phyloP scores from a whole-genome alignment of 805 yeast species.

The Starmerella apis region DNA sequence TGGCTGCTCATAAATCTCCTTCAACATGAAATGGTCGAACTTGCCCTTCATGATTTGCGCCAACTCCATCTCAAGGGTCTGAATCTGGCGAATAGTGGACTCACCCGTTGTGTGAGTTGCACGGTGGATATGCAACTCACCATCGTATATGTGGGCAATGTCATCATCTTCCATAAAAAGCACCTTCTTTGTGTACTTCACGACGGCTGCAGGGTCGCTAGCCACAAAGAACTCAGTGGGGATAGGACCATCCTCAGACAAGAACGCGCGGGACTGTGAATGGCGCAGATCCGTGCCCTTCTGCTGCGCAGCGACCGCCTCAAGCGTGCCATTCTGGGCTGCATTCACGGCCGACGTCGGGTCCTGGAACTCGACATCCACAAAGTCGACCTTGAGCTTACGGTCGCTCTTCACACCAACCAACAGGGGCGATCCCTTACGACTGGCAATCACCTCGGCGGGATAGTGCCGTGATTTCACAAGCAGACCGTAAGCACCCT shows the following conservation, averaged over 20 bases:
- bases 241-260: conserved; percentile 89
- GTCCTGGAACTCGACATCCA: conserved; percentile 94
- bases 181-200: conserved; percentile 95
- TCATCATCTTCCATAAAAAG: conserved; percentile 95
- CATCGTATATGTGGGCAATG: conserved; percentile 95
- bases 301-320: conserved; percentile 46
- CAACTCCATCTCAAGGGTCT: conserved; percentile 91
- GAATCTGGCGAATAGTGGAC: conserved; percentile 90
- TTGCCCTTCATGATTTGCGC: conserved; percentile 98
- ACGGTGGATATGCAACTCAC: conserved; percentile 96
- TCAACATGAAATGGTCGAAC: conserved; percentile 94
- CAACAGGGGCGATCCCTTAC: conserved; percentile 95
- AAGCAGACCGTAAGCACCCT: conserved; percentile 94
- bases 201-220: conserved; percentile 93
- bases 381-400: conserved; percentile 93
- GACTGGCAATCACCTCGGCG: conserved; percentile 89
- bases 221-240: conserved; percentile 94
- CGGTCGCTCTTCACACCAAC: conserved; percentile 92
- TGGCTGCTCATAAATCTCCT: conserved; percentile 97
- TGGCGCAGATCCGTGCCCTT: conserved; percentile 51
- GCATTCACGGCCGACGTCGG: conserved; percentile 23
- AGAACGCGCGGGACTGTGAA: conserved; percentile 91
- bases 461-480: conserved; percentile 90
- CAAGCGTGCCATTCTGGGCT: conserved; percentile 25
- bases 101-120: conserved; percentile 72